Conservation (phyloP, 2,329 filamentous ascomycete species). For the Talaromyces piceae region DNA sequence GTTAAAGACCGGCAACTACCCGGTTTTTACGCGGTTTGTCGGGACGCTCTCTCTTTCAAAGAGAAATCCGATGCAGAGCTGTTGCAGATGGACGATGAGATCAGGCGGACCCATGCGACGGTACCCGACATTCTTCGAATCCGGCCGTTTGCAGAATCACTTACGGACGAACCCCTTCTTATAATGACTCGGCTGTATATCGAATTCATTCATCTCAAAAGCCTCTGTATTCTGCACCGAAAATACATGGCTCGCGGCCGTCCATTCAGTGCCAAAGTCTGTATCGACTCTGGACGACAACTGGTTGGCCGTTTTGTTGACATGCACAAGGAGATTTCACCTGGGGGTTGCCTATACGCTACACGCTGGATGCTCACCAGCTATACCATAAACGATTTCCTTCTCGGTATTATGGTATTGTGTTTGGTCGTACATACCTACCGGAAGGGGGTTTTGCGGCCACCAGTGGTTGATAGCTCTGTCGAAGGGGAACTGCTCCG, state of each 20-base stretch:
- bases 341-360: constrained; percentile 44
- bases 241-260: constrained; percentile 37
- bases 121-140: constrained; percentile 19
- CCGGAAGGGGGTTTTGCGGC: constrained; percentile 6
- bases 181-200: constrained; percentile 46
- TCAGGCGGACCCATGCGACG: constrained; percentile 15
- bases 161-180: constrained; percentile 40
- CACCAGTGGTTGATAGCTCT: background rate
- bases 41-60: constrained; percentile 11
- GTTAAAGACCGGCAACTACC: constrained; percentile 24
- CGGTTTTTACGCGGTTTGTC: constrained; percentile 21
- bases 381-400: constrained; percentile 51
- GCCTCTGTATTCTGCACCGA: constrained; percentile 45
- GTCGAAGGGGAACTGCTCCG: constrained; percentile 7
- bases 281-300: constrained; percentile 39
- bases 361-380: constrained; percentile 53
- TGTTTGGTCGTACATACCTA: constrained; percentile 34
- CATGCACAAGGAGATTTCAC: constrained; percentile 40
- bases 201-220: constrained; percentile 43
- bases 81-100: constrained; percentile 18
- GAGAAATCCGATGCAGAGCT: constrained; percentile 15
- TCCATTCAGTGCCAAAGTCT: constrained; percentile 36
- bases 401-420: constrained; percentile 52
- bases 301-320: constrained; percentile 43
- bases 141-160: constrained; percentile 23